phyloP scores from a whole-genome alignment of 257 asterid genomes.

The Misopates orontium region DNA sequence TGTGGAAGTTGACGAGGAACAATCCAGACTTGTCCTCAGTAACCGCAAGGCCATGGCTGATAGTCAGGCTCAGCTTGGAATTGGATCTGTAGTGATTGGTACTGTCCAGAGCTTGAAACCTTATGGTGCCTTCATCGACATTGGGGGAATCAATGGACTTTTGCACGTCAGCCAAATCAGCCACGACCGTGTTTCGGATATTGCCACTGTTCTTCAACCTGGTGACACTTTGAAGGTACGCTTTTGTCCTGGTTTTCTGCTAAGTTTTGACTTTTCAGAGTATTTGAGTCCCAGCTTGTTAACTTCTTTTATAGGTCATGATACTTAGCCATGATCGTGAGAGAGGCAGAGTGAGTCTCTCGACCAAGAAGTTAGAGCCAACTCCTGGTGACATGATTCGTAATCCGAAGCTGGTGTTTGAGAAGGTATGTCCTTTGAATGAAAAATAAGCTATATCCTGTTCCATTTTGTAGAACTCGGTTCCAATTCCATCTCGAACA shows the following conservation, averaged over 20 bases:
- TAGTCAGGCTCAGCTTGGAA: slow-evolving; percentile 96
- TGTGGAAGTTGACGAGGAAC: slow-evolving; percentile 93
- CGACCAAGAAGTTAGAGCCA: slow-evolving; percentile 97
- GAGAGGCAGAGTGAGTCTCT: slow-evolving; percentile 94
- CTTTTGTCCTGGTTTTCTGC: slow-evolving; percentile 2
- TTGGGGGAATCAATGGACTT: slow-evolving; percentile 94
- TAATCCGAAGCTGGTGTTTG: slow-evolving; percentile 91
- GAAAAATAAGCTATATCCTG: not conserved
- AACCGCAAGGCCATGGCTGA: slow-evolving; percentile 98
- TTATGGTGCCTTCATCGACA: slow-evolving; percentile 95
- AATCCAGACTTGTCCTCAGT: slow-evolving; percentile 81
- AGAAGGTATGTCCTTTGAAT: slow-evolving; percentile 65
- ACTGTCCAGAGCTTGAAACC: slow-evolving; percentile 96
- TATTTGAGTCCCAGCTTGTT: slow-evolving; percentile 22
- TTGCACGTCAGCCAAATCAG: slow-evolving; percentile 96
- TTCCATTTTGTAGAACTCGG: not conserved
- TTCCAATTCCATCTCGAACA: not conserved
- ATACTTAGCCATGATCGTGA: slow-evolving; percentile 98
- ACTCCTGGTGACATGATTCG: slow-evolving; percentile 99
- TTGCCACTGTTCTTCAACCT: slow-evolving; percentile 89
- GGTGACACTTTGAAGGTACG: slow-evolving; percentile 90
- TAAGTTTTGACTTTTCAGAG: not conserved
- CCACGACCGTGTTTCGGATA: slow-evolving; percentile 91
- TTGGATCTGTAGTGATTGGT: slow-evolving; percentile 89
- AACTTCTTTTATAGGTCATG: slow-evolving; percentile 66